Evolutionary conservation across 768 basidiomycete genomes (phyloP).

Genomic region (Leucocoprinus sp.): DNA sequence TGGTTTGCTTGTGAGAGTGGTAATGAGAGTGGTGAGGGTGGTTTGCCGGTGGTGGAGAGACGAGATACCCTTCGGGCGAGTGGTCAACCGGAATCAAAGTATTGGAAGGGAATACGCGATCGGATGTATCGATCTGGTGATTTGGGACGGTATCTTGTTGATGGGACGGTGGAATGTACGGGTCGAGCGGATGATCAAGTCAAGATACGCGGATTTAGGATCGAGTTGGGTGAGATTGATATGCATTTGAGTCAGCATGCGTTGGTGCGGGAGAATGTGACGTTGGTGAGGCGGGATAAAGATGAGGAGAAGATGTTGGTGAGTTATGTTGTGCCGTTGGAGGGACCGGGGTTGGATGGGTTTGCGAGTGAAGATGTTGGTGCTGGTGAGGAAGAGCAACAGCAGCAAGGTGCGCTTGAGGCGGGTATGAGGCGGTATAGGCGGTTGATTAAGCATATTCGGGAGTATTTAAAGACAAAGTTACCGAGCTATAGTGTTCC

Average conservation of each 20-base stretch:
- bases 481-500: conserved; percentile 93
- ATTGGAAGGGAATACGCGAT: conserved; percentile 95
- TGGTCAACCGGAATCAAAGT: conserved; percentile 57
- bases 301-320: conserved; percentile 99
- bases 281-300: conserved; percentile 92
- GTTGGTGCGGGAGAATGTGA: conserved; percentile 94
- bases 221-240: conserved; percentile 97
- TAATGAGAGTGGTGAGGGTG: too few relatives aligned
- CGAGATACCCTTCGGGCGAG: conserved; percentile 61
- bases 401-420: conserved; percentile 52
- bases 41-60: too few relatives aligned
- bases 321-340: conserved; percentile 91
- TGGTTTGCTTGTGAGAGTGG: conserved; percentile 79
- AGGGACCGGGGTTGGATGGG: conserved; percentile 54
- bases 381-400: too few relatives aligned
- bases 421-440: conserved; percentile 81
- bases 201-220: conserved; percentile 98
- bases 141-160: conserved; percentile 86
- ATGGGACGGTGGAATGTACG: conserved; percentile 92
- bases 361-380: conserved; percentile 62
- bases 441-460: conserved; percentile 83
- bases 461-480: conserved; percentile 95
- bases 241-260: conserved; percentile 92
- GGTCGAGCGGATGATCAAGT: conserved; percentile 98
- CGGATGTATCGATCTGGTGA: conserved; percentile 98